Conservation (phyloP, 1,139 yeast species). For the Yamadazyma sp. region DNA sequence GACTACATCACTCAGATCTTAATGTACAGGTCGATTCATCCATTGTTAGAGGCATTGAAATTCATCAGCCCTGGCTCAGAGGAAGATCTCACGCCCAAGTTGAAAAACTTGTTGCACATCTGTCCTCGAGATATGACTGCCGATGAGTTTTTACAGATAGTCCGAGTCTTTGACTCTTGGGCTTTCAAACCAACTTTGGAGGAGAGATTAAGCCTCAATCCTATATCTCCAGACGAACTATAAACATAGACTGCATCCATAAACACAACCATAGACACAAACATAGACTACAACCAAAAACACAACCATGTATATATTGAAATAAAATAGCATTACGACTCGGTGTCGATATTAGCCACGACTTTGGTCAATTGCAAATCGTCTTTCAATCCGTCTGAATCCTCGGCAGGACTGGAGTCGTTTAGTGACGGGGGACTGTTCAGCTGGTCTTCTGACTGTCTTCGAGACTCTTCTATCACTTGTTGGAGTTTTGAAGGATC, state of each 20-base stretch:
- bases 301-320: not conserved
- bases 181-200: constrained; percentile 71
- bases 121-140: constrained; percentile 49
- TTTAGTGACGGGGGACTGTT: not conserved
- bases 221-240: constrained; percentile 8
- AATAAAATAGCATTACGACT: not conserved
- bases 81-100: constrained; percentile 46
- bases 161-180: constrained; percentile 65
- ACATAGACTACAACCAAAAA: not conserved
- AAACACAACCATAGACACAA: no score
- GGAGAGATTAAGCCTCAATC: constrained; percentile 14
- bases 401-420: not conserved
- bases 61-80: constrained; percentile 82
- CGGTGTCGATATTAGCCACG: constrained; percentile 2
- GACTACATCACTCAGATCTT: constrained; percentile 69
- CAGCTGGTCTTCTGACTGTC: not conserved
- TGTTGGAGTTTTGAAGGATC: not conserved
- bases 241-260: not conserved
- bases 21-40: constrained; percentile 45
- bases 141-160: constrained; percentile 53
- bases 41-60: constrained; percentile 46
- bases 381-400: constrained; percentile 4
- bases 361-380: constrained; percentile 4
- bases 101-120: constrained; percentile 30
- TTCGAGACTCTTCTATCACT: not conserved